These are phyloP conservation scores for Sphenostylis stenocarpa DNA, from an alignment of 306 rosid genomes.

Conservation along the genomic window DNA sequence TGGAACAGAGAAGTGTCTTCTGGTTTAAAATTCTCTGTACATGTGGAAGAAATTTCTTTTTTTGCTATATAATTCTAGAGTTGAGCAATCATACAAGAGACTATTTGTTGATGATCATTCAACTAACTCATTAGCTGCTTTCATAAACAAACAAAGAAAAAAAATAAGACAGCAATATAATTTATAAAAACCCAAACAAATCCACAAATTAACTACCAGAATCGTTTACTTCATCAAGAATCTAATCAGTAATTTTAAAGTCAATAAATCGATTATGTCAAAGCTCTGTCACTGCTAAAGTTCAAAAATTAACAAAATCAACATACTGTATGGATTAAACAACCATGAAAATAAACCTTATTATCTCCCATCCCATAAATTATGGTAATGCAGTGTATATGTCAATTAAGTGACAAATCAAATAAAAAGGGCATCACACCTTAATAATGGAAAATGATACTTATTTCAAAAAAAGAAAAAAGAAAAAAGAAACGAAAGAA, in stretches of 20 bases:
- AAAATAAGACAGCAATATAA: neutral
- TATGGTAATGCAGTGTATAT: neutral
- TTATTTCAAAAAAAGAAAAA: conserved; percentile 14
- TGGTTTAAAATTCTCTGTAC: neutral
- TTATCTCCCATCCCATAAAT: neutral
- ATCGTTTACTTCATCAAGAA: conserved; percentile 1
- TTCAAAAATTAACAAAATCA: conserved; percentile 4
- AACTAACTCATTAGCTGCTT: neutral
- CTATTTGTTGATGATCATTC: conserved; percentile 4
- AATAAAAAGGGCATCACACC: neutral
- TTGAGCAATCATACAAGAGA: neutral
- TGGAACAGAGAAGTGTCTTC: neutral
- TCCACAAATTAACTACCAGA: neutral
- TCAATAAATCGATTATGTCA: neutral
- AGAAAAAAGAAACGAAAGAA: no score
- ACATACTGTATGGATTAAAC: conserved; percentile 10
- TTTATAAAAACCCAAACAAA: neutral
- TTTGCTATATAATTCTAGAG: neutral
- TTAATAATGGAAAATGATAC: conserved; percentile 10
- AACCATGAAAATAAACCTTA: conserved; percentile 13
- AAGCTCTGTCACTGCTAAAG: neutral
- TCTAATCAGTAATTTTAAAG: neutral
- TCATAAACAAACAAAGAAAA: neutral
- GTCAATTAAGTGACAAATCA: neutral
- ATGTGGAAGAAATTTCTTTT: neutral